Base-by-base conservation (phyloP, 2,329 filamentous ascomycete genomes). In the Penicillium sp. region DNA sequence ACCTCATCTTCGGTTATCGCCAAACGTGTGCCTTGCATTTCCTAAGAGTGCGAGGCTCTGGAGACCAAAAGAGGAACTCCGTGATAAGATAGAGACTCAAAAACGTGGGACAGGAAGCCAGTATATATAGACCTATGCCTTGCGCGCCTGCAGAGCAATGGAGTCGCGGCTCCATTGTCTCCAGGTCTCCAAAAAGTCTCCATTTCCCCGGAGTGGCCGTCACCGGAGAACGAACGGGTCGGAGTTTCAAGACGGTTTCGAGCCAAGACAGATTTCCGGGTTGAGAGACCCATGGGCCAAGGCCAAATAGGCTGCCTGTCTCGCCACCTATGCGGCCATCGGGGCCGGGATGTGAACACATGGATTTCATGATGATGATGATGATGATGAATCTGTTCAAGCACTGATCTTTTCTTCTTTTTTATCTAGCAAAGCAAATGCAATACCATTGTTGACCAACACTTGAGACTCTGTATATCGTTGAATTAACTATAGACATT, bases 301-400 rank as follows among this genome's bases (percentile, higher is more conserved):
- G 15, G 24, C 3, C 33, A 16, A 44, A 44, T 9, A n/a, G 21
- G 7, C 18, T 13, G 21, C 23, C 24, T 42, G 24, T n/a, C 15
- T 42, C 36, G 43, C 34, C 31, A 18, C 18, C n/a, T 29, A 3
- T 28, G 36, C 36, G 46, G 46, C 46, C 46, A 29, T 42, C 36
- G 26, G 34, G 41, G 46, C 36, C 36, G 46, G 26, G 18, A 41
- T 12, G 16, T 33, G 8, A 33, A n/a, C 24, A n/a, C 24, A 13
- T 4, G 36, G 16, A 48, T 45, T 48, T 47, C 45, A 47, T 47
- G 31, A 48, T 48, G 36, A 48, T 48, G 43, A 29, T 16, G 21
- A 8, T 24, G 41, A 21, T 21, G 18, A 21, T 21, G 18, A 21
- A 2, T 21, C 18, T 21, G 18, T 21, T 21, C 18, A 21, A 42